Evolutionary conservation across 768 basidiomycete species (phyloP).

Genomic region (Russula olivacea): DNA sequence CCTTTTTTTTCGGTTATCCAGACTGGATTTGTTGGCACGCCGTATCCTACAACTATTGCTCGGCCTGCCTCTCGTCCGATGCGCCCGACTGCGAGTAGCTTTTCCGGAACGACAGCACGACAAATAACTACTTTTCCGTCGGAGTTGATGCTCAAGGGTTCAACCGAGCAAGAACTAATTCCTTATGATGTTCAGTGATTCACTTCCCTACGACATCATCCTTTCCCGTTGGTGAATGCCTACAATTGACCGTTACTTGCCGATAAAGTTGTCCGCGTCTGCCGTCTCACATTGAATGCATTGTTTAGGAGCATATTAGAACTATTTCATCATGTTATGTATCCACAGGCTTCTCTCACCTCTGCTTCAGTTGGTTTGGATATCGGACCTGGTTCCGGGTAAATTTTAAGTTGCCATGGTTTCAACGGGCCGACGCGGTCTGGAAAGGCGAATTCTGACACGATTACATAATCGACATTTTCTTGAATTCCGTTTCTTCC

Average conservation of each 20-base stretch:
- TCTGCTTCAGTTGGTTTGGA: too few species aligned
- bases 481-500: conserved; percentile 9
- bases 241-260: background rate
- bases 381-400: too few species aligned
- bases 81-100: background rate
- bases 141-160: background rate
- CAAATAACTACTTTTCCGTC: background rate
- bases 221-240: background rate
- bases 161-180: background rate
- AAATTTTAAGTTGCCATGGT: too few species aligned
- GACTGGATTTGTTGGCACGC: background rate
- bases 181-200: background rate
- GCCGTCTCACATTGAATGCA: background rate
- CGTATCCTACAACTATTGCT: background rate
- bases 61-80: background rate
- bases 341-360: background rate
- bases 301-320: background rate
- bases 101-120: background rate
- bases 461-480: background rate
- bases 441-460: background rate
- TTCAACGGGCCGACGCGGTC: background rate
- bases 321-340: background rate
- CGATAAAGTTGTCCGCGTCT: background rate
- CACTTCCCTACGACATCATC: background rate
- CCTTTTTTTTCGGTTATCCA: background rate